Base-by-base conservation (phyloP, 495 filamentous ascomycete species). In the Pyronema omphalodes region DNA sequence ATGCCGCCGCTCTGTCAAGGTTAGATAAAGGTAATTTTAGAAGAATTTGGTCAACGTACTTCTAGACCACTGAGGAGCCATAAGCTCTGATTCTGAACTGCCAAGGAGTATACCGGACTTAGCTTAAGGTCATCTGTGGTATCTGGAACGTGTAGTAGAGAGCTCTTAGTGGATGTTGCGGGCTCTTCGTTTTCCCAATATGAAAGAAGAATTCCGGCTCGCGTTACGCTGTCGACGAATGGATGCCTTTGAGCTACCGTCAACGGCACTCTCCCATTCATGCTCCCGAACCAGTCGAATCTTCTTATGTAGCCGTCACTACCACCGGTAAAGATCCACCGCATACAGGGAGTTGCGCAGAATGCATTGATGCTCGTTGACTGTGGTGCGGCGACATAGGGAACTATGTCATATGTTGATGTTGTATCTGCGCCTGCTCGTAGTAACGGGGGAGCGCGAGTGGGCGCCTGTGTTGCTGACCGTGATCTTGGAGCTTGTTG, bases 201-300 rank as follows among this genome's bases (percentile, higher is more conserved):
- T 61, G 82, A 91, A 76, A 94, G 78, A 51, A 95, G 68, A 12
- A 93, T 79, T 0, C 89, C 91, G 9, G 88, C 88, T 12, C 63
- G 96, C 39, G 86, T 83, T 12, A 99, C 91, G 57, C 84, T 93
- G 63, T 99, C 91, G 36, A 99, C 91, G 59, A 96, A 99, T 0
- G 93, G 91, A 69, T 99, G 91, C 48, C 84, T 71, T 70, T 99
- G 91, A 40, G 91, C 91, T 7, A 99, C 91, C 0, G 91, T 99
- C 59, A 99, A 71, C 67, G 88, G 82, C 35, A 85, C 77, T 67
- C 94, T 94, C 57, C 86, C 87, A 66, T 99, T 99, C 56, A 87
- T 87, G 7, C 91, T 94, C 12, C 84, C 88, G 43, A 85, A 79
- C 75, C 93, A 94, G 68, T 99, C 89, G 70, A 86, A 96, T 60